Base-by-base conservation (phyloP, 805 yeast genomes). In the Yarrowia divulgata region DNA sequence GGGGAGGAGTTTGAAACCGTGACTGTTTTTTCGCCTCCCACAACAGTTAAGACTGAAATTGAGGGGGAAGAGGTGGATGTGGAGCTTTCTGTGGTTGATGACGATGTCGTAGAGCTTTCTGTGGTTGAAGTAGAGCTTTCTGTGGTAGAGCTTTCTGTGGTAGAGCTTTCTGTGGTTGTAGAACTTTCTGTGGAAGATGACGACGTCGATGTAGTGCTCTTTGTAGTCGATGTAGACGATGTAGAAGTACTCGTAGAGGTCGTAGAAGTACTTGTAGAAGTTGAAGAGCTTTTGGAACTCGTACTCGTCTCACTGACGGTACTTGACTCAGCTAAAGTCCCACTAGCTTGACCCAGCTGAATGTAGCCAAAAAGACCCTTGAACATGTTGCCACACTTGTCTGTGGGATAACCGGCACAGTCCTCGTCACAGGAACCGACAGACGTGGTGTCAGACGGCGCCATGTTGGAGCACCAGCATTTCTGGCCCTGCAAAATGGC, bases 401-500 rank as follows among this genome's bases (percentile, higher is more conserved):
- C 85, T 1, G 63, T n/a, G 0, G 80, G 80, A 70, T 74, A 84
- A 0, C 86, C 86, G 0, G 85, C 85, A 73, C 86, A 84, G 18
- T 70, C 58, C 13, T 74, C 79, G 43, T 75, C 70, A 71, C 86
- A 83, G 9, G 73, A 60, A 8, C 52, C 35, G 37, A 54, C 18
- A 14, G 73, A 57, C 0, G 79, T 79, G 0, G 87, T 80, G 18
- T 75, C 72, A 1, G 74, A 79, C 0, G 91, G 91, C 23, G 82
- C 76, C 9, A 73, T 71, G 73, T 87, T 82, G 7, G 90, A 82
- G 74, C 92, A 88, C 88, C 89, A 88, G 75, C 92, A 88, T 57
- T 78, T 46, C 46, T 77, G 71, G n/a, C 80, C 81, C 72, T 80
- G 86, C 45, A 88, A 77, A 49, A 88, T 82, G 18, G 87, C 91